Percentiles rank a stretch among this genome's conserved stretches.
phyloP scores from a whole-genome alignment of 306 rosid genomes.

The Lupinus albus region DNA sequence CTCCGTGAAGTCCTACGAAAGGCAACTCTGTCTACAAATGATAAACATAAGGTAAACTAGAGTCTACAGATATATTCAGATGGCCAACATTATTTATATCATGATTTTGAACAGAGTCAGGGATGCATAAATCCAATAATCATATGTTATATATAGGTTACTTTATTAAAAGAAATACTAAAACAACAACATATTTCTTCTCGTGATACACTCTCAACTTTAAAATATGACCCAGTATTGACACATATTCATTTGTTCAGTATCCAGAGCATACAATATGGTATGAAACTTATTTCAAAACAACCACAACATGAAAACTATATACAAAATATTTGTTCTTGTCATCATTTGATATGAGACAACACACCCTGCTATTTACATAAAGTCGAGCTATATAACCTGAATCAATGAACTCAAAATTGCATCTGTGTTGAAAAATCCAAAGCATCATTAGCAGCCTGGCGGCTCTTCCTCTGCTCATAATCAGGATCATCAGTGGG shows the following conservation, averaged over 20 bases:
- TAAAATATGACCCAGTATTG: slow-evolving; percentile 25
- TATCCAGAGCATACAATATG: slow-evolving; percentile 32
- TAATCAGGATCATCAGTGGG: slow-evolving; percentile 86
- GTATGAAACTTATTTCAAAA: slow-evolving; percentile 41
- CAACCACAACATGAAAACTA: slow-evolving; percentile 43
- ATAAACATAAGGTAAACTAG: slow-evolving; percentile 4
- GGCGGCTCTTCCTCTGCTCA: slow-evolving; percentile 62
- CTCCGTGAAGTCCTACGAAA: background rate
- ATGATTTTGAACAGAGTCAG: background rate
- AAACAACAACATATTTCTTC: slow-evolving; percentile 28
- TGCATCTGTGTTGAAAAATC: slow-evolving; percentile 52
- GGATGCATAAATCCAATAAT: slow-evolving; percentile 29
- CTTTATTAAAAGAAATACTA: slow-evolving; percentile 9
- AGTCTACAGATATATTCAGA: slow-evolving; percentile 13
- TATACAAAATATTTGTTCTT: slow-evolving; percentile 39
- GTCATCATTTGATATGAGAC: slow-evolving; percentile 43
- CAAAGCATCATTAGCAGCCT: slow-evolving; percentile 43
- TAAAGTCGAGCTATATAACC: slow-evolving; percentile 39
- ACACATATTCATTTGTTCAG: slow-evolving; percentile 36
- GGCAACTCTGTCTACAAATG: slow-evolving; percentile 4
- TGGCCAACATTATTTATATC: slow-evolving; percentile 30
- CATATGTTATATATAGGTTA: background rate
- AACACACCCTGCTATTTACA: slow-evolving; percentile 51
- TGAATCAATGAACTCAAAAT: slow-evolving; percentile 48
- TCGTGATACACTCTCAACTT: background rate